Conservation (phyloP, 352 stramenopile species). For the Phytophthora litchii region DNA sequence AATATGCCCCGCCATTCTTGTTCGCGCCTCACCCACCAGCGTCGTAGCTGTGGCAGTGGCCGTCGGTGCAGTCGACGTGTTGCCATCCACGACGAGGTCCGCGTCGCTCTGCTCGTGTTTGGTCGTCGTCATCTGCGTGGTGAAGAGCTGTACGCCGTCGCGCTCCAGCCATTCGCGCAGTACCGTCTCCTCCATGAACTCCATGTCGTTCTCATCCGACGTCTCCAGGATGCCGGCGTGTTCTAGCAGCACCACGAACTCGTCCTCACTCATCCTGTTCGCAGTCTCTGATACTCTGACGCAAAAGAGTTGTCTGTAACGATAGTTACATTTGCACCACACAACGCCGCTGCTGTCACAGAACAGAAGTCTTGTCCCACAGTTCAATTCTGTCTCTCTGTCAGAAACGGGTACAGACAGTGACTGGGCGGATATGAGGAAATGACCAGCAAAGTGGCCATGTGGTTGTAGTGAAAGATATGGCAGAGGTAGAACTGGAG, state of each 20-base stretch:
- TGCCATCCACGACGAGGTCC: conserved; percentile 35
- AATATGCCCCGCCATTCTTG: conserved; percentile 50
- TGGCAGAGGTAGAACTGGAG: conserved; percentile 3
- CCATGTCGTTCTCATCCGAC: conserved; percentile 67
- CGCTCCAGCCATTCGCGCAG: conserved; percentile 75
- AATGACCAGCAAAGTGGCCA: too few relatives aligned
- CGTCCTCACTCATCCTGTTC: conserved; percentile 74
- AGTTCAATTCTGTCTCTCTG: conserved; percentile 19
- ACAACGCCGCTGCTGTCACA: neutral
- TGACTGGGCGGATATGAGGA: neutral
- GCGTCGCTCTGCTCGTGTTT: conserved; percentile 25
- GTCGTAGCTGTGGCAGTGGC: conserved; percentile 29
- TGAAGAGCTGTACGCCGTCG: conserved; percentile 73
- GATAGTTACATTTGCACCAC: neutral
- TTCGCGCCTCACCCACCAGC: conserved; percentile 38
- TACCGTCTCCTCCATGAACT: conserved; percentile 71
- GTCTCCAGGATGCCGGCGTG: conserved; percentile 79
- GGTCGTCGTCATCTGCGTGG: conserved; percentile 31
- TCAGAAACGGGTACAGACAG: conserved; percentile 23
- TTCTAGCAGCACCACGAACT: conserved; percentile 86
- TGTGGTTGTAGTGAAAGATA: conserved; percentile 2
- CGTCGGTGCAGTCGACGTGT: conserved; percentile 18
- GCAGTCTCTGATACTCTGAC: conserved; percentile 16
- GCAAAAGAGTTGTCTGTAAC: conserved; percentile 8
- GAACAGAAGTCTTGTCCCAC: conserved; percentile 14